These are phyloP conservation scores for Kalanchoe fedtschenkoi DNA, from an alignment of 164 flowering plant genomes.

Conservation along the genomic window DNA sequence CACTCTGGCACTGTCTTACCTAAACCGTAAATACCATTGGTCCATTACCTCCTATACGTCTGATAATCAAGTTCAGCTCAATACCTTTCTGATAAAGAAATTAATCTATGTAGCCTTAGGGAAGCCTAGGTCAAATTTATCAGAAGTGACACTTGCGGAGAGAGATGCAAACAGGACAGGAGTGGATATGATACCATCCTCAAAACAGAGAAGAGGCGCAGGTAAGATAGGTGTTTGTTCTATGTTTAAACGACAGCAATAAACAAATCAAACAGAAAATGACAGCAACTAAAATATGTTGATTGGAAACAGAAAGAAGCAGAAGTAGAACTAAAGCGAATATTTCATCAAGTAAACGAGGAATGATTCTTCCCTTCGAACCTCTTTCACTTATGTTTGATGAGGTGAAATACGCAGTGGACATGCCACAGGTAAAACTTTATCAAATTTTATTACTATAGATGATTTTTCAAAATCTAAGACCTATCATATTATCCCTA, in stretches of 20 bases:
- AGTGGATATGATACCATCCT: neutral
- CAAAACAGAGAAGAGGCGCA: neutral
- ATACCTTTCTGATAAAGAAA: neutral
- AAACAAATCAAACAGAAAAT: too few species aligned
- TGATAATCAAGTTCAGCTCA: neutral
- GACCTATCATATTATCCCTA: neutral
- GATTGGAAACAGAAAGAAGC: neutral
- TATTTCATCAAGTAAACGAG: slow-evolving; percentile 15
- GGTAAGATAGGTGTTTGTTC: neutral
- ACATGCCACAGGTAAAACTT: slow-evolving; percentile 41
- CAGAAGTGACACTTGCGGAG: neutral
- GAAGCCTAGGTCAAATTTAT: neutral
- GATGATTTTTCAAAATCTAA: too few species aligned
- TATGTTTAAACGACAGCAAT: too few species aligned
- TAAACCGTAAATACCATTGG: neutral
- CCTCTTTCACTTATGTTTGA: neutral
- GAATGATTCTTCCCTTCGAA: slow-evolving; percentile 39
- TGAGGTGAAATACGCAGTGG: slow-evolving; percentile 32
- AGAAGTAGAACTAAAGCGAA: neutral
- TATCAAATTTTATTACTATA: too few species aligned
- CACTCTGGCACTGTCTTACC: slow-evolving; percentile 2
- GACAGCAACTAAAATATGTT: neutral
- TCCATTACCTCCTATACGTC: neutral
- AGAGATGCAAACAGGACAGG: neutral
- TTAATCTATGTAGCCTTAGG: neutral